phyloP scores from a whole-genome alignment of 495 filamentous ascomycete species.

The Evansstolkia leycettana region DNA sequence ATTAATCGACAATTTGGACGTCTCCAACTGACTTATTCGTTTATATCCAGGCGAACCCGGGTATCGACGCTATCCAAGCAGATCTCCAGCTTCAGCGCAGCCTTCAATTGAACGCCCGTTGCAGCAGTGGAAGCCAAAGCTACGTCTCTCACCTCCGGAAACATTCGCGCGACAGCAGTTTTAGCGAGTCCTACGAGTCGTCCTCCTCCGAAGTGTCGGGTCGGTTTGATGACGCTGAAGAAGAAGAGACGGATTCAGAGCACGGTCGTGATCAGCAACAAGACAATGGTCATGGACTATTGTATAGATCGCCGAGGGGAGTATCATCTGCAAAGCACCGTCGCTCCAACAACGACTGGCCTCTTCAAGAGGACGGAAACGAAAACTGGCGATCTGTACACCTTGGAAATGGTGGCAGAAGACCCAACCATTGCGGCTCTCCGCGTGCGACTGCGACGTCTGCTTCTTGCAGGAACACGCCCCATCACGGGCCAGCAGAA shows the following conservation, averaged over 20 bases:
- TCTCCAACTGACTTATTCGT: too few species aligned
- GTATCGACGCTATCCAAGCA: constrained; percentile 7
- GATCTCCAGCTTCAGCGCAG: constrained; percentile 12
- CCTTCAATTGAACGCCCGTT: constrained; percentile 9
- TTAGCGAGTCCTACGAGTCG: constrained; percentile 8
- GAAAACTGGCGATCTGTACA: background rate
- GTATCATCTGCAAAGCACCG: constrained; percentile 33
- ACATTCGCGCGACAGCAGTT: constrained; percentile 14
- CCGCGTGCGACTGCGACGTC: constrained; percentile 16
- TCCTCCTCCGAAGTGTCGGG: constrained; percentile 24
- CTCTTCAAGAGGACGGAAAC: constrained; percentile 19
- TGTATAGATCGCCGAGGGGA: too few species aligned
- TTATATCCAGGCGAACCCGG: constrained; percentile 4
- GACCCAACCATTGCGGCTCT: constrained; percentile 7
- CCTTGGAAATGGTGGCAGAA: background rate
- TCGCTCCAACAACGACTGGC: constrained; percentile 38
- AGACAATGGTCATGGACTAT: too few species aligned
- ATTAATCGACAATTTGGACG: constrained; percentile 1
- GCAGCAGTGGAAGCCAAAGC: background rate
- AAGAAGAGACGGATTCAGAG: constrained; percentile 4
- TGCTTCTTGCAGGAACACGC: constrained; percentile 9
- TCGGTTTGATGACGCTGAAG: constrained; percentile 31
- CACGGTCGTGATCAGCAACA: too few species aligned
- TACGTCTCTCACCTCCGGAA: constrained; percentile 13
- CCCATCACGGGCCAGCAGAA: background rate